These are phyloP conservation scores for Chlorella sp. DNA, from an alignment of 139 green algal genomes.

Conservation along the genomic window DNA sequence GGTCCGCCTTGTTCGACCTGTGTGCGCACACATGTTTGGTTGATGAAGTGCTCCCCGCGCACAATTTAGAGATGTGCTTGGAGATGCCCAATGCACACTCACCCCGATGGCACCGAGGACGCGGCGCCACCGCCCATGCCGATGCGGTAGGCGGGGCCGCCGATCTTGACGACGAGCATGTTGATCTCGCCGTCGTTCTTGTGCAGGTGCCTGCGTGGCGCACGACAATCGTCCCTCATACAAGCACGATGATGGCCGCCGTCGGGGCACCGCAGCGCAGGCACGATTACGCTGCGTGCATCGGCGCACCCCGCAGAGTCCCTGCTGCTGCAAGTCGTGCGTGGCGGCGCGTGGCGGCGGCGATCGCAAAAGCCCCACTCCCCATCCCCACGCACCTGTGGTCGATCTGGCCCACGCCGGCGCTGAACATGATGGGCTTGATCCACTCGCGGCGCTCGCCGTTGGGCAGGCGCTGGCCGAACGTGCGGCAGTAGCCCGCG, in stretches of 20 bases:
- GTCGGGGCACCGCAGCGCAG: no score
- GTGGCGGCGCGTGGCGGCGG: no score
- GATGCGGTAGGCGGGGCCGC: conserved; percentile 96
- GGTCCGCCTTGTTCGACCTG: conserved; percentile 58
- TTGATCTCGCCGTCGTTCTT: conserved; percentile 64
- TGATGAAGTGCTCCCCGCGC: no score
- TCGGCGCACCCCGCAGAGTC: no score
- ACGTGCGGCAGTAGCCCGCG: conserved; percentile 90
- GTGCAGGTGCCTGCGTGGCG: conserved; percentile 46
- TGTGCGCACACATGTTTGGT: no score
- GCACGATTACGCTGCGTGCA: no score
- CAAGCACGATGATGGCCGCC: no score
- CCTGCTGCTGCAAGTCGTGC: no score
- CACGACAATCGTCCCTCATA: no score
- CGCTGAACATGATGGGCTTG: conserved; percentile 99
- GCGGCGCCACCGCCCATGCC: conserved; percentile 97
- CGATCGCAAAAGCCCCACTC: no score
- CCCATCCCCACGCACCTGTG: conserved; percentile 35
- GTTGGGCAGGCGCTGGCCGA: conserved; percentile 78
- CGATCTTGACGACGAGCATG: conserved; percentile 99
- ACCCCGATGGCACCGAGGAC: conserved; percentile 64
- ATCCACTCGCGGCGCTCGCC: conserved; percentile 95
- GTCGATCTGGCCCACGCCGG: conserved; percentile 89
- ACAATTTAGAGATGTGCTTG: no score
- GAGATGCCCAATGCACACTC: conserved; percentile 10